phyloP scores from a whole-genome alignment of 495 filamentous ascomycete species.

The Talaromyces liani region DNA sequence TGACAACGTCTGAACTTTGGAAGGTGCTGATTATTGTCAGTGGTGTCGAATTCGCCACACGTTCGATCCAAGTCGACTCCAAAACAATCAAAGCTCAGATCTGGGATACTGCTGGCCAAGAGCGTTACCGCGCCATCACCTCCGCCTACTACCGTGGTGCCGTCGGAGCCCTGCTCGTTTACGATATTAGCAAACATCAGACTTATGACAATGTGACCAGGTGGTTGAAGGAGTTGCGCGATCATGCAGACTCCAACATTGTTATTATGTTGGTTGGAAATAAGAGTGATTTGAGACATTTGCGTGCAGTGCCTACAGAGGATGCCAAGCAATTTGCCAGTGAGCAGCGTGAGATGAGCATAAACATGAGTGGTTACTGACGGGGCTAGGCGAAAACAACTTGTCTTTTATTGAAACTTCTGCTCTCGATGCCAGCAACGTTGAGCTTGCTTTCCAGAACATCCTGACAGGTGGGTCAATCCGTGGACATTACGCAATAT shows the following conservation, averaged over 20 bases:
- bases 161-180: slow-evolving; percentile 94
- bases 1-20: neutral
- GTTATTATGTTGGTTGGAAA: slow-evolving; percentile 99
- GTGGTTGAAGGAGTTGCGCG: slow-evolving; percentile 98
- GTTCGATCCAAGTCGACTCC: slow-evolving; percentile 96
- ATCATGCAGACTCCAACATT: slow-evolving; percentile 98
- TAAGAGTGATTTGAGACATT: slow-evolving; percentile 99
- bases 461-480: slow-evolving; percentile 80
- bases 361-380: neutral
- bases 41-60: slow-evolving; percentile 97
- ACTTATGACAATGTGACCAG: slow-evolving; percentile 98
- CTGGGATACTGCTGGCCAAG: slow-evolving; percentile 99
- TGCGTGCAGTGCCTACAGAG: slow-evolving; percentile 95
- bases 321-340: slow-evolving; percentile 98
- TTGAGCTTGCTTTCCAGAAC: slow-evolving; percentile 99
- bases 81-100: slow-evolving; percentile 99
- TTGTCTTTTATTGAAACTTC: slow-evolving; percentile 99
- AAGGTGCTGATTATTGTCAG: neutral
- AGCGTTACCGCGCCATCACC: slow-evolving; percentile 97
- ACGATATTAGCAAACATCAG: slow-evolving; percentile 99
- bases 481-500: neutral
- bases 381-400: slow-evolving; percentile 72
- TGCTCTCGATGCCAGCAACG: slow-evolving; percentile 96
- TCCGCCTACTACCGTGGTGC: slow-evolving; percentile 98
- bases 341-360: slow-evolving; percentile 37